Conservation (phyloP, 257 asterid species). For the Leptodermis oblonga region DNA sequence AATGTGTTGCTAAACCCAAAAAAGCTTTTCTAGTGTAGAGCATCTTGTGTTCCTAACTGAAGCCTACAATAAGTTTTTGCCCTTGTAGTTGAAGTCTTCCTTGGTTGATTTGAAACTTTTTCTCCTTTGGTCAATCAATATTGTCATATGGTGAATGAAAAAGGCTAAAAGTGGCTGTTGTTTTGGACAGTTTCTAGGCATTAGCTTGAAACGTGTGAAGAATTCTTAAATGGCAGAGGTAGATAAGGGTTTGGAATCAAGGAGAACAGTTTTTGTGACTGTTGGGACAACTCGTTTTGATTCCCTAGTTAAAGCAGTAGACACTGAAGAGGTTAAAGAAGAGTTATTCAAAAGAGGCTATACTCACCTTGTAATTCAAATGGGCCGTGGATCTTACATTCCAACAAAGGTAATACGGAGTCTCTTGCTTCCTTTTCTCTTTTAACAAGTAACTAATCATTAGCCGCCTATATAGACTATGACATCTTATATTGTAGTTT, state of each 20-base stretch:
- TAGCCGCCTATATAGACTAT: neutral
- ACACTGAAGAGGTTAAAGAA: constrained; percentile 56
- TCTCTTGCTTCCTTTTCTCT: constrained; percentile 1
- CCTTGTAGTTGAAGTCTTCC: neutral
- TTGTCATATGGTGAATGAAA: neutral
- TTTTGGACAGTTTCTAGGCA: constrained; percentile 1
- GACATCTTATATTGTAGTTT: neutral
- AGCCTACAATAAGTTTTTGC: neutral
- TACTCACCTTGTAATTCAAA: constrained; percentile 73
- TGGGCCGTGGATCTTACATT: constrained; percentile 84
- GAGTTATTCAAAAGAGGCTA: constrained; percentile 64
- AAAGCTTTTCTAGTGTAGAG: too few relatives aligned
- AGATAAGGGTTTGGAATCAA: constrained; percentile 30
- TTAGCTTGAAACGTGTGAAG: constrained; percentile 8
- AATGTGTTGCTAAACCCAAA: neutral
- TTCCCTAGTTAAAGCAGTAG: constrained; percentile 77
- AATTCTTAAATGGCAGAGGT: constrained; percentile 38
- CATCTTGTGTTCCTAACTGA: neutral
- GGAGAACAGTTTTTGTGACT: constrained; percentile 70
- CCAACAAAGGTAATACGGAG: constrained; percentile 61
- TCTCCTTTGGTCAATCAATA: neutral
- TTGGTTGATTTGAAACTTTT: neutral
- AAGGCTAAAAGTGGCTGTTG: neutral
- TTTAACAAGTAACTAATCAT: neutral
- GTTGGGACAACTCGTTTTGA: constrained; percentile 95